Conservation (phyloP, 169 alveolate species). For the Cryptosporidium canis region DNA sequence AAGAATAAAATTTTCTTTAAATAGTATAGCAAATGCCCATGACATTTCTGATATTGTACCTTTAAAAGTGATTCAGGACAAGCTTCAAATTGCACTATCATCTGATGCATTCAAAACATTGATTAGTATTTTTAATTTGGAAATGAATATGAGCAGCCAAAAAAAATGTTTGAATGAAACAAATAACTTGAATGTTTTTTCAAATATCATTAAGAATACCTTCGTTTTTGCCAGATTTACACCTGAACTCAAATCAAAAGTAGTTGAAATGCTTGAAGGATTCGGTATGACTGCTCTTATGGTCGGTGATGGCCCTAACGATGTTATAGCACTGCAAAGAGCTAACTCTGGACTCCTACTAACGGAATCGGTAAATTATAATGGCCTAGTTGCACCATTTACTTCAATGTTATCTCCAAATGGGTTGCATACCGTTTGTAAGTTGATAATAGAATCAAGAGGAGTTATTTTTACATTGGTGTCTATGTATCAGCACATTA, state of each 20-base stretch:
- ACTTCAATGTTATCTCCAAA: neutral
- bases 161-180: neutral
- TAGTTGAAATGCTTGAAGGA: neutral
- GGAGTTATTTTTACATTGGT: constrained; percentile 14
- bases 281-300: constrained; percentile 51
- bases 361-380: neutral
- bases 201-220: neutral
- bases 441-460: constrained; percentile 30
- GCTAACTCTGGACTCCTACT: constrained; percentile 30
- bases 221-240: constrained; percentile 52
- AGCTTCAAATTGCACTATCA: constrained; percentile 7
- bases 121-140: neutral
- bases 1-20: neutral
- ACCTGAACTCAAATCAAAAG: constrained; percentile 44
- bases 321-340: constrained; percentile 16
- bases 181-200: neutral
- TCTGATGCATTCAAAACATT: constrained; percentile 15
- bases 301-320: constrained; percentile 66
- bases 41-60: neutral
- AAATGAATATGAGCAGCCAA: neutral
- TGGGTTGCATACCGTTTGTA: constrained; percentile 16
- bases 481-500: constrained; percentile 21
- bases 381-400: constrained; percentile 26
- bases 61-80: neutral
- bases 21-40: neutral